A percentile compares a stretch with the other conserved stretches of the same genome.
Conservation (phyloP, 1,284 basidiomycete species). For the Phenoliferia sp. region DNA sequence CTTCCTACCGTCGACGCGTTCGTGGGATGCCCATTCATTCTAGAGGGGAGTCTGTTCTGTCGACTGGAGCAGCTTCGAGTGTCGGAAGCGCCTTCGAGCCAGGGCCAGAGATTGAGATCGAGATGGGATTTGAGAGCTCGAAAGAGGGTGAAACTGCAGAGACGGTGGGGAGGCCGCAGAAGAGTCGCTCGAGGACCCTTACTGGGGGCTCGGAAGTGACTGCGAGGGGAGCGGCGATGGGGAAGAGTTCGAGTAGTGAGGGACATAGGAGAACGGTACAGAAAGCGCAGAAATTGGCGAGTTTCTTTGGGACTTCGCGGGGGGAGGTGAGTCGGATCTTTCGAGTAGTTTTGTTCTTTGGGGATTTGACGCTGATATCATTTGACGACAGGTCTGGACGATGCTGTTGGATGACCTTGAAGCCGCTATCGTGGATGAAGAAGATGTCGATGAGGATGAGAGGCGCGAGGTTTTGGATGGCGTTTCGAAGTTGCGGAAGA, state of each 20-base stretch:
- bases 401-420: slow-evolving; percentile 19
- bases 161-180: too few relatives aligned
- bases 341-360: neutral
- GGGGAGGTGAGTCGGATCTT: slow-evolving; percentile 18
- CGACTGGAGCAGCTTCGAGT: neutral
- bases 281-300: slow-evolving; percentile 21
- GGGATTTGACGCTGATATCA: neutral
- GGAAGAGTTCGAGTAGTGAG: neutral
- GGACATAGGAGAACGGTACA: neutral
- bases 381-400: slow-evolving; percentile 13
- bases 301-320: slow-evolving; percentile 17
- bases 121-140: neutral
- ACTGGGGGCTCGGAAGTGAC: neutral
- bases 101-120: neutral
- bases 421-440: slow-evolving; percentile 16
- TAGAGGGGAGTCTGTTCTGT: neutral
- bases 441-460: slow-evolving; percentile 22
- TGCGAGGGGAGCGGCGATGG: neutral
- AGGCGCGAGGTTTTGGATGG: slow-evolving; percentile 10
- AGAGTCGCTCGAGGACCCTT: too few relatives aligned
- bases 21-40: neutral
- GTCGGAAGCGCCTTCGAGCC: neutral
- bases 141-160: neutral
- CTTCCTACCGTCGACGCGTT: neutral
- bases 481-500: slow-evolving; percentile 8